Evolutionary conservation across 768 basidiomycete genomes (phyloP).

Genomic region (Hebeloma cylindrosporum): DNA sequence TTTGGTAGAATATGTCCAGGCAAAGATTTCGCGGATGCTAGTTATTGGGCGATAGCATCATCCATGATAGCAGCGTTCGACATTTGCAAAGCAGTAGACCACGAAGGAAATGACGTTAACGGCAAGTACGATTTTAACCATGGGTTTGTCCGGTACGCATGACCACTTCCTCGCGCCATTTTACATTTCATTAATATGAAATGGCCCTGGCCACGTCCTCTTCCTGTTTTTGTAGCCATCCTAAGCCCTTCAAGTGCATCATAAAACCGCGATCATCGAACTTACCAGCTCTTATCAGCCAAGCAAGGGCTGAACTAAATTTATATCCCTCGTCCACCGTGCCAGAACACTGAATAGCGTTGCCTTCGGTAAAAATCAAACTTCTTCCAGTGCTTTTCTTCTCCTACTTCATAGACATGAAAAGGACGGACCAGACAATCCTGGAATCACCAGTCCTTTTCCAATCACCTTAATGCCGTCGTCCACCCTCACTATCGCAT

Average conservation of each 20-base stretch:
- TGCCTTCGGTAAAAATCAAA: conserved; percentile 1
- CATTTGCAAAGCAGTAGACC: conserved; percentile 41
- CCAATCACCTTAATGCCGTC: no score
- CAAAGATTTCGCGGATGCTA: conserved; percentile 49
- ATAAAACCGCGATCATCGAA: conserved; percentile 45
- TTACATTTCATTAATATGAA: neutral
- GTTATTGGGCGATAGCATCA: conserved; percentile 46
- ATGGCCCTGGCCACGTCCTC: neutral
- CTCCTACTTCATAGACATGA: no score
- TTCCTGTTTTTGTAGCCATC: conserved; percentile 39
- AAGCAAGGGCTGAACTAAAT: conserved; percentile 25
- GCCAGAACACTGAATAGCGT: neutral
- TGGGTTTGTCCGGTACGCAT: conserved; percentile 48
- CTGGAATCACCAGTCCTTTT: no score
- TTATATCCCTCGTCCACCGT: neutral
- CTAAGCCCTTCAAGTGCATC: conserved; percentile 47
- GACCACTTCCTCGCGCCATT: no score
- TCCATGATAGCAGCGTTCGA: conserved; percentile 46
- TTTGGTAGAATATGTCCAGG: conserved; percentile 52
- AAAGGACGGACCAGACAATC: no score
- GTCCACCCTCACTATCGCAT: no score
- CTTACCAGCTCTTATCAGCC: conserved; percentile 27
- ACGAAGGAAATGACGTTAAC: conserved; percentile 40
- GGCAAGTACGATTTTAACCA: conserved; percentile 37
- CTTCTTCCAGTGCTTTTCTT: no score